A percentile compares a stretch with the other conserved stretches of the same genome.
Evolutionary conservation across 208 protist genomes (phyloP).

Genomic region (Leishmania turanica): DNA sequence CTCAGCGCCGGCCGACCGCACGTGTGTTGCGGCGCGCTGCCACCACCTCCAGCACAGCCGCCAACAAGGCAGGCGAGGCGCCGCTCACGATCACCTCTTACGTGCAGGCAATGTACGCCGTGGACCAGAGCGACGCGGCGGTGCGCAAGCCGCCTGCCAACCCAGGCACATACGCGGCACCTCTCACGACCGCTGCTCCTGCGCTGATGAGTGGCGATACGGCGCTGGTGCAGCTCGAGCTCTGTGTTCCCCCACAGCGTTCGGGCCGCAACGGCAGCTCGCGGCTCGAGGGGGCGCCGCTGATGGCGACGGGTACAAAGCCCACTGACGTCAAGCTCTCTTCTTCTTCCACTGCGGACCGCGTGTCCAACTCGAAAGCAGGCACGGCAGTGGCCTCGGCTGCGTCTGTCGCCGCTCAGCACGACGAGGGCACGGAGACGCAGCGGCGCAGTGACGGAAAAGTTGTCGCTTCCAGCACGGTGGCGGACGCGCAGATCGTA

Average conservation of each 20-base stretch:
- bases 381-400: not conserved
- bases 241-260: slow-evolving; percentile 10
- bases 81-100: slow-evolving; percentile 17
- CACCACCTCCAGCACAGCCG: not conserved
- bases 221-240: slow-evolving; percentile 9
- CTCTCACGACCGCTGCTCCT: not conserved
- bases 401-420: not conserved
- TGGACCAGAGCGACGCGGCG: not conserved
- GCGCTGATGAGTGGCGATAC: not conserved
- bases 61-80: slow-evolving; percentile 8
- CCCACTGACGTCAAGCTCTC: not conserved
- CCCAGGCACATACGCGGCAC: not conserved
- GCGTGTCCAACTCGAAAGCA: not conserved
- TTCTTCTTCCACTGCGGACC: not conserved
- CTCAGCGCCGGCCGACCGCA: slow-evolving; percentile 2
- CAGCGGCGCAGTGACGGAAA: not conserved
- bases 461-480: not conserved
- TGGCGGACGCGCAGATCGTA: not conserved
- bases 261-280: not conserved
- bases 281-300: not conserved
- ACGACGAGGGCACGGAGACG: not conserved
- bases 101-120: slow-evolving; percentile 26
- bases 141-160: not conserved
- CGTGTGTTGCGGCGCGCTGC: not conserved
- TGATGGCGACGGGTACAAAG: not conserved